These are phyloP conservation scores for Phytophthora colocasiae DNA, from an alignment of 352 stramenopile genomes.

Conservation along the genomic window DNA sequence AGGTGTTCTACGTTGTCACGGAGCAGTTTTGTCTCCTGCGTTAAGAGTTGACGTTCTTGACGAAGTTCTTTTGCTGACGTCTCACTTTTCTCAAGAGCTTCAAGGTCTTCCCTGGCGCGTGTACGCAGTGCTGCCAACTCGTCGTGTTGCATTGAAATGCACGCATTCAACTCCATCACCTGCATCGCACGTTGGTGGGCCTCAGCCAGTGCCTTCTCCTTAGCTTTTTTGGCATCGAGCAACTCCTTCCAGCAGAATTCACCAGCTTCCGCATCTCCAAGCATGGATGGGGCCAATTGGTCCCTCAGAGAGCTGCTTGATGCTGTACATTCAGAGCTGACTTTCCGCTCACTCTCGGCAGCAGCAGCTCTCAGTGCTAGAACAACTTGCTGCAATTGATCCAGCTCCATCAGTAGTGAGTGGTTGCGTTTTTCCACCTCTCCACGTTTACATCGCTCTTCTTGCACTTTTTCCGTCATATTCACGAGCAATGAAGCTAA, in stretches of 20 bases:
- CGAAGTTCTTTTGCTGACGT: conserved; percentile 49
- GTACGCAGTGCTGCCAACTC: conserved; percentile 64
- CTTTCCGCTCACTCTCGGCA: conserved; percentile 19
- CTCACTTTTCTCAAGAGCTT: conserved; percentile 52
- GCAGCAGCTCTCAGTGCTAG: conserved; percentile 58
- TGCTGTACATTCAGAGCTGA: not conserved
- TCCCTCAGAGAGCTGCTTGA: conserved; percentile 12
- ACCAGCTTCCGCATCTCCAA: conserved; percentile 33
- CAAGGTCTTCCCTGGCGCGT: conserved; percentile 42
- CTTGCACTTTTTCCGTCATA: conserved; percentile 70
- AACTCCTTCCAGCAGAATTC: conserved; percentile 70
- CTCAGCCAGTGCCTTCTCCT: conserved; percentile 65
- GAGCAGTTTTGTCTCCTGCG: conserved; percentile 63
- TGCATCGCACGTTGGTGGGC: conserved; percentile 64
- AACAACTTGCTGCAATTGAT: conserved; percentile 71
- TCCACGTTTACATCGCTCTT: conserved; percentile 55
- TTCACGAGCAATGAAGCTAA: conserved; percentile 62
- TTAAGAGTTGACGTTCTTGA: conserved; percentile 56
- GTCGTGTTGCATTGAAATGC: conserved; percentile 81
- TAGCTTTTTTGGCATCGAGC: conserved; percentile 56
- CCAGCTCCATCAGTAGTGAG: conserved; percentile 67
- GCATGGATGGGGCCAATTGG: conserved; percentile 17
- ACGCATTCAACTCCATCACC: conserved; percentile 75
- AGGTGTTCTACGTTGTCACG: conserved; percentile 62
- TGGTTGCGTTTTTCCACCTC: conserved; percentile 75